A percentile compares a stretch with the other conserved stretches of the same genome.
phyloP scores from a whole-genome alignment of 768 basidiomycete genomes.

The Collybia sordida region DNA sequence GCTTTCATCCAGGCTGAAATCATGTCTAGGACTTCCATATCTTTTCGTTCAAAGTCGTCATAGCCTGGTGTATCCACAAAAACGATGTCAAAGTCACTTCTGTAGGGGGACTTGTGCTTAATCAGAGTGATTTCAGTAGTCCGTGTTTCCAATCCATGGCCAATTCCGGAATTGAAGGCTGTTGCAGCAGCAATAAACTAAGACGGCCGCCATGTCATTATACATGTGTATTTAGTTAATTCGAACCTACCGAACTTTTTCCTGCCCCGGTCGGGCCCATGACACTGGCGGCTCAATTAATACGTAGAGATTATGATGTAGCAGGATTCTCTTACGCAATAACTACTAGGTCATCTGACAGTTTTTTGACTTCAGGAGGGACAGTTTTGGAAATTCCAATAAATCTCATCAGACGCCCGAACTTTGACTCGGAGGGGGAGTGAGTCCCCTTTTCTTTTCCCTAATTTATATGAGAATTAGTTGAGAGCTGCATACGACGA shows the following conservation, averaged over 20 bases:
- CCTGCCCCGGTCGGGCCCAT: neutral
- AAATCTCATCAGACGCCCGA: neutral
- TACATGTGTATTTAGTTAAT: neutral
- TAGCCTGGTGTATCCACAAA: constrained; percentile 9
- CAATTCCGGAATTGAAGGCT: neutral
- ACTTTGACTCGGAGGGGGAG: neutral
- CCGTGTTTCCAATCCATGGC: neutral
- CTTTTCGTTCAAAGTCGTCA: constrained; percentile 1
- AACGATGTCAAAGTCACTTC: neutral
- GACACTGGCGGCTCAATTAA: neutral
- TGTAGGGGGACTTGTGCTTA: neutral
- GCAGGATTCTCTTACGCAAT: neutral
- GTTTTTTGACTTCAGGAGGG: neutral
- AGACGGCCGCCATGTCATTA: neutral
- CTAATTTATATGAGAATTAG: neutral
- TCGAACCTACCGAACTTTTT: neutral
- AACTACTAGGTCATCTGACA: constrained; percentile 1
- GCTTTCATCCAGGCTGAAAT: constrained; percentile 4
- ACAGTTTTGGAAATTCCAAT: neutral
- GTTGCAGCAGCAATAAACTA: constrained; percentile 1
- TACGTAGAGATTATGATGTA: neutral
- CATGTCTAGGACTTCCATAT: constrained; percentile 5
- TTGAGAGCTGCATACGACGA: neutral
- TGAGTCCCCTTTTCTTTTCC: neutral
- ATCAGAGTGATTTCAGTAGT: constrained; percentile 2